Evolutionary conservation across 2,329 filamentous ascomycete genomes (phyloP).

Genomic region (Fusarium sp.): DNA sequence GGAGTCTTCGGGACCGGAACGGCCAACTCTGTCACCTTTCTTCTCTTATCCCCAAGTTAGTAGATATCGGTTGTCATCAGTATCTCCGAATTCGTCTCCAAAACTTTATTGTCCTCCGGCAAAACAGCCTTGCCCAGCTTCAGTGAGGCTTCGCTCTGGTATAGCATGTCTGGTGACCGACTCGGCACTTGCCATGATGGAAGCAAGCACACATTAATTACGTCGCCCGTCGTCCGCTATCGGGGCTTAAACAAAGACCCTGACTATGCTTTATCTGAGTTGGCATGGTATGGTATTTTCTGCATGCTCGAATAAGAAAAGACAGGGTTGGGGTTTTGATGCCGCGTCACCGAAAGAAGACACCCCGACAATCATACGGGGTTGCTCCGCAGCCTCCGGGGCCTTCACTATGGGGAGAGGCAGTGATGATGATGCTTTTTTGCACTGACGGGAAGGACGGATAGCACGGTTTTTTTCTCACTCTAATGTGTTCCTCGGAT

Average conservation of each 20-base stretch:
- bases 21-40: constrained; percentile 2
- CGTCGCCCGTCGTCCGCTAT: constrained; percentile 36
- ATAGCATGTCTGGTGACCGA: background rate
- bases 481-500: constrained; percentile 3
- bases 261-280: constrained; percentile 11
- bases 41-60: background rate
- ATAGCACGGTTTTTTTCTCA: constrained; percentile 17
- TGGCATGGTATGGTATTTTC: background rate
- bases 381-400: constrained; percentile 31
- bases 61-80: background rate
- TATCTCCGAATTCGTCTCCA: background rate
- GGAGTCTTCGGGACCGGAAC: constrained; percentile 23
- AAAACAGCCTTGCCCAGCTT: background rate
- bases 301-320: constrained; percentile 10
- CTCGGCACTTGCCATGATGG: constrained; percentile 17
- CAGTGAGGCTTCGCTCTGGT: background rate
- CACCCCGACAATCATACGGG: constrained; percentile 23
- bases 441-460: constrained; percentile 12
- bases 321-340: constrained; percentile 14
- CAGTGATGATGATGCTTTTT: constrained; percentile 4
- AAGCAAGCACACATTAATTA: constrained; percentile 30
- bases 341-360: constrained; percentile 40
- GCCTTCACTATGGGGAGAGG: background rate
- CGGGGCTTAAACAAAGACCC: constrained; percentile 24
- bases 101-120: background rate